phyloP scores from a whole-genome alignment of 192 early-diverging fungal genomes.

The Borealophlyctis nickersoniae region DNA sequence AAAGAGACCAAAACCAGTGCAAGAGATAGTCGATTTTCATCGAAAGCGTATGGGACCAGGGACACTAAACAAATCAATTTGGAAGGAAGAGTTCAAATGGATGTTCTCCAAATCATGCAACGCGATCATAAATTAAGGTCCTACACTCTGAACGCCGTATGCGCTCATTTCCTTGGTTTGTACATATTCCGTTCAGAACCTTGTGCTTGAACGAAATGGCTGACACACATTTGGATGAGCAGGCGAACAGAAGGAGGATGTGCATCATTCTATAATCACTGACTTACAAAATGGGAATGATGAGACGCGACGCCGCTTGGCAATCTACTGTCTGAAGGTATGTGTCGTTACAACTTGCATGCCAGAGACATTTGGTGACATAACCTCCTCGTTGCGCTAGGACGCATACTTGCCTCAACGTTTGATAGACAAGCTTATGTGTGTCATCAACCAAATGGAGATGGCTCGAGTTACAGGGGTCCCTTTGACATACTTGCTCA shows the following conservation, averaged over 20 bases:
- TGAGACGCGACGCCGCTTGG: slow-evolving; percentile 90
- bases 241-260: slow-evolving; percentile 99
- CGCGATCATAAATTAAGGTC: slow-evolving; percentile 94
- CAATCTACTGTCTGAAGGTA: slow-evolving; percentile 93
- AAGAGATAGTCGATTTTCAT: slow-evolving; percentile 81
- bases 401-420: slow-evolving; percentile 93
- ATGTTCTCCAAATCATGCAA: slow-evolving; percentile 91
- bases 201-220: not conserved
- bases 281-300: slow-evolving; percentile 94
- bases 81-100: slow-evolving; percentile 90
- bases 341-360: not conserved
- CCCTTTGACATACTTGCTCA: slow-evolving; percentile 88
- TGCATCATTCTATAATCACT: slow-evolving; percentile 96
- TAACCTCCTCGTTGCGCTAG: too few species aligned
- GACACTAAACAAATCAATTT: slow-evolving; percentile 82
- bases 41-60: slow-evolving; percentile 90
- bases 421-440: slow-evolving; percentile 96
- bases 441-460: slow-evolving; percentile 93
- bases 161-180: slow-evolving; percentile 85
- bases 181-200: not conserved
- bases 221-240: not conserved
- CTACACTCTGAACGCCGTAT: slow-evolving; percentile 94
- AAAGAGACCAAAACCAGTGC: slow-evolving; percentile 59
- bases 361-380: too few species aligned
- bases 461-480: slow-evolving; percentile 98